Evolutionary conservation across 495 filamentous ascomycete species (phyloP), one percentile per base, ranked within the genome.

Genomic region (Tuber microsphaerosporum): DNA sequence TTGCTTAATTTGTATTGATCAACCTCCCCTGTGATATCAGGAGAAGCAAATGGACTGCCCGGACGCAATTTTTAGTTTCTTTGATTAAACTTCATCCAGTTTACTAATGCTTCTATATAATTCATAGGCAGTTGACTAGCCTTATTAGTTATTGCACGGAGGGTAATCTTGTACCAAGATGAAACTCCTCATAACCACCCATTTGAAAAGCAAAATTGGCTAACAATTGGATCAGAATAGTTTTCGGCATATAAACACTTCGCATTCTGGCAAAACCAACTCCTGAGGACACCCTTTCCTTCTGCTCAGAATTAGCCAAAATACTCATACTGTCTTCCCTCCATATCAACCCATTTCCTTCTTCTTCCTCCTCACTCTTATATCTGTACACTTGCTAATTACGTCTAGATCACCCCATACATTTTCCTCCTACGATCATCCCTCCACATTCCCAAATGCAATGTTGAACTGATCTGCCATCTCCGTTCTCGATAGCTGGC

Each of bases 141-240:
- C 61, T 68, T n/a, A n/a, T n/a, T n/a, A n/a, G n/a, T n/a, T n/a
- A n/a, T n/a, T n/a, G n/a, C n/a, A n/a, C n/a, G n/a, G 0, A 73
- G 34, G 37, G 72, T 31, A 26, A 73, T 73, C 26, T 34, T 61
- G 10, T 65, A 5, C n/a, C 46, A 51, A 56, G 43, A 56, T 44
- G 31, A 46, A 7, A 73, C 69, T 6, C 20, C 10, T 12, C 14
- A 61, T n/a, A 73, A 73, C 72, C 26, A 69, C 8, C 46, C 34
- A n/a, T 61, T 68, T 5, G 72, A 73, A 68, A 73, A 31, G 14
- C 10, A 22, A 65, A 73, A 73, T n/a, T 56, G n/a, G 14, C 26
- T 26, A 31, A 51, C 31, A 7, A 12, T 65, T n/a, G 41, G 2
- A 14, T 41, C 3, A 0, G 45, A 48, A 65, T 73, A 73, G 45